Evolutionary conservation across 2,329 filamentous ascomycete genomes (phyloP).

Genomic region (Acephala macrosclerotiorum): DNA sequence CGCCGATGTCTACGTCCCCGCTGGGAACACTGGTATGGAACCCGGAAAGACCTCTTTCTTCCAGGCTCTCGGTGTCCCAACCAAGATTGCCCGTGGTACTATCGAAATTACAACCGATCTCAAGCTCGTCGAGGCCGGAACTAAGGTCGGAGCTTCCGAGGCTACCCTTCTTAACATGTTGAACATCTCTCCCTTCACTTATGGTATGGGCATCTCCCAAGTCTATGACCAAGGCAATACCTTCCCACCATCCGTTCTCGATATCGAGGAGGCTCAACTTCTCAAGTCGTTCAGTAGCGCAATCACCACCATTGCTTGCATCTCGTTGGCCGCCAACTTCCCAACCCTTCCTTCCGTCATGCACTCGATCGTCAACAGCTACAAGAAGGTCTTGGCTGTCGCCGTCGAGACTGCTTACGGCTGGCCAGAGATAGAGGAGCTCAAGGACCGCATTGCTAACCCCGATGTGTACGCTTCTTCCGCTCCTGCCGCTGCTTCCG

Average conservation of each 20-base stretch:
- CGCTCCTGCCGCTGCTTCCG: conserved; percentile 72
- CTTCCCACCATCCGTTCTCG: conserved; percentile 85
- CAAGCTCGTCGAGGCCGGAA: conserved; percentile 93
- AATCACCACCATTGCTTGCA: conserved; percentile 84
- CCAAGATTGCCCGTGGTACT: conserved; percentile 99
- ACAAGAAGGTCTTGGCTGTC: conserved; percentile 95
- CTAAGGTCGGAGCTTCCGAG: conserved; percentile 98
- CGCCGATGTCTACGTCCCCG: conserved; percentile 90
- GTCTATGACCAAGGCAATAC: conserved; percentile 98
- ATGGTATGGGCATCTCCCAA: conserved; percentile 95
- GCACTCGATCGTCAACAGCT: conserved; percentile 94
- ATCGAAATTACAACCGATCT: conserved; percentile 99
- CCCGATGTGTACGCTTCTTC: conserved; percentile 92
- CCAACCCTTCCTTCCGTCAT: conserved; percentile 95
- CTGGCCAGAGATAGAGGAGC: conserved; percentile 95
- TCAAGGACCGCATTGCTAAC: conserved; percentile 99
- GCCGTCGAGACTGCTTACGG: conserved; percentile 89
- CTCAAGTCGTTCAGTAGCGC: conserved; percentile 82
- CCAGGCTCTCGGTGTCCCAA: conserved; percentile 99
- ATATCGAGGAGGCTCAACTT: conserved; percentile 95
- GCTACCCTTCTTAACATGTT: conserved; percentile 99
- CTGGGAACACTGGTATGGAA: conserved; percentile 99
- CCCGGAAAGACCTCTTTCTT: conserved; percentile 99
- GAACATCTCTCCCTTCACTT: conserved; percentile 99
- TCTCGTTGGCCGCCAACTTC: conserved; percentile 94